Evolutionary conservation across 2,329 filamentous ascomycete species (phyloP), one percentile per base, ranked within the genome.

Genomic region (Neofusicoccum sp.): DNA sequence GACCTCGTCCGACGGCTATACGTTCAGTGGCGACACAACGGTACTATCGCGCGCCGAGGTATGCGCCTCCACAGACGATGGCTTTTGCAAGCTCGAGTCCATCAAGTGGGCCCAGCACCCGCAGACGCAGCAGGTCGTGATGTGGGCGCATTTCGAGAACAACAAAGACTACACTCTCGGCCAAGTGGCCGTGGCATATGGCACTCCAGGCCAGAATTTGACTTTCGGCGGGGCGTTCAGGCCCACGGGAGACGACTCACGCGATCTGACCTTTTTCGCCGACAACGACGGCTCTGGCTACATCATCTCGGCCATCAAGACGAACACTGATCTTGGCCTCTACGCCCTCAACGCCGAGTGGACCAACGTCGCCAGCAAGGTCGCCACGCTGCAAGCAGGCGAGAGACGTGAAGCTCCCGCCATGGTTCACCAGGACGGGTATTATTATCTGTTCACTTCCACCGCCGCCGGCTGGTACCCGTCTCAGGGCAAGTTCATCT

Each of bases 111-210:
- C 58, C 1, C 59, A 62, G 44, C 56, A 66, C 40, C 63, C 64
- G 4, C 54, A 34, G 14, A 61, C 57, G 7, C 48, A 44, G 3
- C 41, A 65, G 11, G 64, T 63, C 26, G 62, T 67, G 11, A 65
- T 66, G 65, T 66, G 63, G 60, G 62, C 63, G 36, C 65, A 67
- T 30, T 66, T 64, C 33, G 65, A 67, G 14, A 58, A 61, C 24
- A 60, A 54, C 5, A 51, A 62, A 12, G 64, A 65, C 38, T 67
- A 67, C 49, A 57, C 28, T 6, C 60, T 66, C 3, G 65, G 61
- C n/a, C 60, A 61, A 43, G 63, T 66, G 3, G 65, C 65, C n/a
- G 65, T 65, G 3, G 65, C 65, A 4, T 62, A 66, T 34, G 64
- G 45, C 20, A 60, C 36, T 2, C 64, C 65, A 9, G 61, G 61